These are phyloP conservation scores for Nakaseomyces sp. DNA, from an alignment of 1,139 yeast species.

Conservation along the genomic window DNA sequence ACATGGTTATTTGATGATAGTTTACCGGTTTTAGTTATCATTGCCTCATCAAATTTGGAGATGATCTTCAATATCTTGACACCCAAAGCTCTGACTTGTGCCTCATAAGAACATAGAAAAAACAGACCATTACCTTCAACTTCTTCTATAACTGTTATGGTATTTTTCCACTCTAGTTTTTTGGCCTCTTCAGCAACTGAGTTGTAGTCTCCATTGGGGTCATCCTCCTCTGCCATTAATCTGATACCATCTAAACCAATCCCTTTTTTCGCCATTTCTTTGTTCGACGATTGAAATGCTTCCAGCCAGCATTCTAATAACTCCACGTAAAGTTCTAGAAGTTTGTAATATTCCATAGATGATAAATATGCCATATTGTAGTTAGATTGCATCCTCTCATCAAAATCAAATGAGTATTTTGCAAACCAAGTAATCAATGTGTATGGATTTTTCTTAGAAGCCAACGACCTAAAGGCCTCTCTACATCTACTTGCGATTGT, in stretches of 20 bases:
- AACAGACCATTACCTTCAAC: conserved; percentile 93
- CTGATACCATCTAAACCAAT: conserved; percentile 26
- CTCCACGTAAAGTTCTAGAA: conserved; percentile 67
- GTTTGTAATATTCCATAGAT: conserved; percentile 47
- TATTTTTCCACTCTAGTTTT: conserved; percentile 67
- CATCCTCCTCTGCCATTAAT: conserved; percentile 27
- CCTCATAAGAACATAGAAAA: conserved; percentile 83
- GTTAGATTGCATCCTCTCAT: conserved; percentile 45
- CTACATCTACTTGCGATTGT: conserved; percentile 57
- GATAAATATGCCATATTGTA: conserved; percentile 50
- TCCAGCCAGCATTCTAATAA: conserved; percentile 73
- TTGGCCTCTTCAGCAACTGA: conserved; percentile 38
- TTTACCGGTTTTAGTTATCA: conserved; percentile 43
- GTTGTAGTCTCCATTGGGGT: conserved; percentile 5
- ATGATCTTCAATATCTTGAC: conserved; percentile 65
- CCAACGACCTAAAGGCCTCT: conserved; percentile 54
- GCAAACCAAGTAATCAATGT: conserved; percentile 67
- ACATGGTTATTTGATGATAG: conserved; percentile 36
- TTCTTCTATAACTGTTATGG: conserved; percentile 80
- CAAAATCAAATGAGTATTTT: conserved; percentile 69
- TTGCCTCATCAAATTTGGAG: conserved; percentile 76
- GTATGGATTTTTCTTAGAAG: conserved; percentile 63
- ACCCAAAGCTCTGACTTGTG: conserved; percentile 64
- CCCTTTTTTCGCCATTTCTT: conserved; percentile 28
- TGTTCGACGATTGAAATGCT: conserved; percentile 38